These are phyloP conservation scores for Flaveria robusta DNA, from an alignment of 129 eudicot species.

Conservation along the genomic window DNA sequence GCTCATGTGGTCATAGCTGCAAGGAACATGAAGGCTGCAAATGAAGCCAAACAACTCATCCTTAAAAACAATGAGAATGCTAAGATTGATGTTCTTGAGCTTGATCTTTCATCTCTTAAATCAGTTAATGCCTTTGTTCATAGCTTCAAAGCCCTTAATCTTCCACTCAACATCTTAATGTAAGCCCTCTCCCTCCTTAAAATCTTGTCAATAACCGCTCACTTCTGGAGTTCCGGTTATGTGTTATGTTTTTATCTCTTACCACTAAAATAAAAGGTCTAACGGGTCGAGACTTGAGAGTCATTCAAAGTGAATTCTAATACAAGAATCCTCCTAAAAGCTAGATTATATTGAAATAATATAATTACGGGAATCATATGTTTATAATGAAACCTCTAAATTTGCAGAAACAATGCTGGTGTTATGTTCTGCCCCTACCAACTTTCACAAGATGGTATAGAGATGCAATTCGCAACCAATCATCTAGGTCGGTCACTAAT, in stretches of 20 bases:
- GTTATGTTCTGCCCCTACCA: conserved; percentile 87
- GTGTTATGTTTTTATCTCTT: neutral
- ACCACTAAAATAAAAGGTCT: neutral
- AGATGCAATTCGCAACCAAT: conserved; percentile 89
- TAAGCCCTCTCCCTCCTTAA: conserved; percentile 19
- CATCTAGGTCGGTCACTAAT: conserved; percentile 54
- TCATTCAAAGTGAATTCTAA: neutral
- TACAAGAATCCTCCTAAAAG: neutral
- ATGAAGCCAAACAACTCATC: conserved; percentile 63
- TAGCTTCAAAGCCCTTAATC: conserved; percentile 60
- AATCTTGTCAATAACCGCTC: neutral
- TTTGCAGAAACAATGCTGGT: conserved; percentile 91
- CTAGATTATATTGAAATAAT: neutral
- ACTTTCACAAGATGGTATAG: conserved; percentile 80
- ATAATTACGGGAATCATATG: neutral
- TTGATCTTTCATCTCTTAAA: conserved; percentile 69
- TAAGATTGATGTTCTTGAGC: conserved; percentile 64
- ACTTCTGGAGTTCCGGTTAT: neutral
- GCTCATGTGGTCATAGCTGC: conserved; percentile 86
- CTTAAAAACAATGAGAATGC: conserved; percentile 53
- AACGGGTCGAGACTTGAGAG: neutral
- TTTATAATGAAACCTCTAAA: neutral
- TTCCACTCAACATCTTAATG: conserved; percentile 92
- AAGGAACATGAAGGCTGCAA: conserved; percentile 76
- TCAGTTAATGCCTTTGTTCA: conserved; percentile 65